Percentiles rank a stretch among this genome's conserved stretches.
Evolutionary conservation across 2,329 filamentous ascomycete genomes (phyloP).

Genomic region (Capronia americana): DNA sequence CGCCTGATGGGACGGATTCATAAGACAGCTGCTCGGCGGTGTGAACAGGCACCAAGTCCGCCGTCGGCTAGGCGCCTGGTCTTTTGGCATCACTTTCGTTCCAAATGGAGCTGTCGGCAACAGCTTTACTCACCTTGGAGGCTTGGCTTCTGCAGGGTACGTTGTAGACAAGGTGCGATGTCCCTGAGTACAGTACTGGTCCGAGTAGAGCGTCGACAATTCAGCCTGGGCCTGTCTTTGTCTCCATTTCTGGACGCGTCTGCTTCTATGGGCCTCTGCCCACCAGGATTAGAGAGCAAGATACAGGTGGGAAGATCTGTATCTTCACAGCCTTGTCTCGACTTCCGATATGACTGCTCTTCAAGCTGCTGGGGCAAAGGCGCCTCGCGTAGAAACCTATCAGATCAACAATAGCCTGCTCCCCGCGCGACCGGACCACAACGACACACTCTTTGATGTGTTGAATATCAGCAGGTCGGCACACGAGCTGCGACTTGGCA

Average conservation of each 20-base stretch:
- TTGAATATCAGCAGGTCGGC: background rate
- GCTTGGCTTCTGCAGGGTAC: background rate
- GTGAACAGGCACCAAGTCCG: background rate
- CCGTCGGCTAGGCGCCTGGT: background rate
- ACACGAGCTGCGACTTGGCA: background rate
- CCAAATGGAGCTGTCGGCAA: background rate
- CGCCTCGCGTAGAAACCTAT: background rate
- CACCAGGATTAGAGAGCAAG: background rate
- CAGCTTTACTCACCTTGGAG: background rate
- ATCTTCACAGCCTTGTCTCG: background rate
- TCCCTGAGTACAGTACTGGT: background rate
- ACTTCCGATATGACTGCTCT: background rate
- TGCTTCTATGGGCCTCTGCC: background rate
- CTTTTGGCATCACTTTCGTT: background rate
- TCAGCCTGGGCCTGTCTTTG: background rate
- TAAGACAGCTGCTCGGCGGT: no score
- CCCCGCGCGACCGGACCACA: background rate
- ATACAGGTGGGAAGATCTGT: background rate
- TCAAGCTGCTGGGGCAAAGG: background rate
- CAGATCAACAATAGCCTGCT: background rate
- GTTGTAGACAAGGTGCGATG: no score
- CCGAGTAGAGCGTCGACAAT: background rate
- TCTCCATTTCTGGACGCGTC: background rate
- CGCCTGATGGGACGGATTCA: background rate
- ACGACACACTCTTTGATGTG: background rate